A percentile compares a stretch with the other conserved stretches of the same genome.
phyloP scores from a whole-genome alignment of 2,329 filamentous ascomycete species.

The Aspergillus sp. region DNA sequence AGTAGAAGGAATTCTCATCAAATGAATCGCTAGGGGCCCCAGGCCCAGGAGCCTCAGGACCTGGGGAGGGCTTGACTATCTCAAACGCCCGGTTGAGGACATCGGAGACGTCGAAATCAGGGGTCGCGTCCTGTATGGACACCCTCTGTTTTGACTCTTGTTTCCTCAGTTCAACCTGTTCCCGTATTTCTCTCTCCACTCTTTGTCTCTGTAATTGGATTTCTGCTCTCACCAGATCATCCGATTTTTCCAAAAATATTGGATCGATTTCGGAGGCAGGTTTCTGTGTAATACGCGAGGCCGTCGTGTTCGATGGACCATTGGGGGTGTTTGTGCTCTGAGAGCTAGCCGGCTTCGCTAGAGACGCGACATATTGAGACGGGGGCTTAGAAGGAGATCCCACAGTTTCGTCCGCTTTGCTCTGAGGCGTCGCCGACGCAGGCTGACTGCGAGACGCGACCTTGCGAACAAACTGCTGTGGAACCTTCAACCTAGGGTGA shows the following conservation, averaged over 20 bases:
- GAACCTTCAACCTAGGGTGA: constrained; percentile 59
- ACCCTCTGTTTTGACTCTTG: constrained; percentile 51
- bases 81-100: constrained; percentile 70
- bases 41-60: constrained; percentile 53
- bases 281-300: constrained; percentile 43
- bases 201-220: constrained; percentile 75
- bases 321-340: constrained; percentile 21
- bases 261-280: constrained; percentile 73
- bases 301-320: constrained; percentile 21
- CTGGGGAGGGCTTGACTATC: constrained; percentile 68
- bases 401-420: constrained; percentile 24
- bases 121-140: constrained; percentile 52
- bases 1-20: constrained; percentile 95
- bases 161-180: constrained; percentile 70
- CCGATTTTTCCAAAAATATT: constrained; percentile 81
- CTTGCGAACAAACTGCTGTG: constrained; percentile 52
- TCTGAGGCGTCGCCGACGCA: constrained; percentile 26
- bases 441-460: constrained; percentile 35
- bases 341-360: constrained; percentile 20
- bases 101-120: constrained; percentile 69
- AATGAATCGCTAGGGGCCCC: constrained; percentile 75
- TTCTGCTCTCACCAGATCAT: constrained; percentile 79
- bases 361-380: constrained; percentile 15
- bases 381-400: constrained; percentile 19
- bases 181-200: constrained; percentile 73